Percentiles rank a stretch among this genome's conserved stretches.
These are phyloP conservation scores for Candida pseudocylindracea DNA, from an alignment of 1,139 yeast genomes.

Conservation along the genomic window DNA sequence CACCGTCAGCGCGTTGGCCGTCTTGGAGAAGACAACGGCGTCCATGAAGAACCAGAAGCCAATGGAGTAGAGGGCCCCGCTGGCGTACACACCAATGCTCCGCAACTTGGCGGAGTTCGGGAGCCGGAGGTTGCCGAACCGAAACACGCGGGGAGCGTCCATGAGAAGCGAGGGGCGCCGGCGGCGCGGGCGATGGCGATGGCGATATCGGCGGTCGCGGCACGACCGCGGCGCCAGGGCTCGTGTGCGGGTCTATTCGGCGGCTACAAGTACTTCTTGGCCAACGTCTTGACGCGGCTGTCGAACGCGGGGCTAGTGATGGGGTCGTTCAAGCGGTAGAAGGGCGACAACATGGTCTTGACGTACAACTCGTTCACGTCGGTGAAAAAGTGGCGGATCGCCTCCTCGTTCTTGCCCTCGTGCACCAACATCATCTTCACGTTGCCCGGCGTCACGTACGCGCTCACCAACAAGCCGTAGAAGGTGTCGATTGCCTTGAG, in stretches of 20 bases:
- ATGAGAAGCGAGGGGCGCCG: too few species aligned
- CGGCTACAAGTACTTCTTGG: slow-evolving; percentile 45
- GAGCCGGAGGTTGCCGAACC: slow-evolving; percentile 12
- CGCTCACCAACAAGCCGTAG: slow-evolving; percentile 61
- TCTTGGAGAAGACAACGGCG: slow-evolving; percentile 68
- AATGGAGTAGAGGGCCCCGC: slow-evolving; percentile 63
- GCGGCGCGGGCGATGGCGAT: too few species aligned
- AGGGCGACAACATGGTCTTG: slow-evolving; percentile 71
- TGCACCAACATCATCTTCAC: slow-evolving; percentile 64
- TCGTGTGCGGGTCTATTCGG: too few species aligned
- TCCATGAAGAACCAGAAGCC: slow-evolving; percentile 86
- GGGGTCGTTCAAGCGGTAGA: slow-evolving; percentile 56
- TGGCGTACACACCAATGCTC: slow-evolving; percentile 48
- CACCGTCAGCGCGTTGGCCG: slow-evolving; percentile 65
- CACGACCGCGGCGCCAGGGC: too few species aligned
- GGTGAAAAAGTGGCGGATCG: slow-evolving; percentile 61
- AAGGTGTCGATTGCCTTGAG: slow-evolving; percentile 70
- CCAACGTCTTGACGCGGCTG: slow-evolving; percentile 43
- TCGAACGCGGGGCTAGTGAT: slow-evolving; percentile 63
- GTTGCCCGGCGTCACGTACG: slow-evolving; percentile 76
- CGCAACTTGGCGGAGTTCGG: slow-evolving; percentile 55
- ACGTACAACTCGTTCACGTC: slow-evolving; percentile 80
- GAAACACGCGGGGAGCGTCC: too few species aligned
- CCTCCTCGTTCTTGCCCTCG: slow-evolving; percentile 36
- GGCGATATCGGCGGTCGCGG: too few species aligned